Evolutionary conservation across 257 asterid species (phyloP).

Genomic region (Leptodermis oblonga): DNA sequence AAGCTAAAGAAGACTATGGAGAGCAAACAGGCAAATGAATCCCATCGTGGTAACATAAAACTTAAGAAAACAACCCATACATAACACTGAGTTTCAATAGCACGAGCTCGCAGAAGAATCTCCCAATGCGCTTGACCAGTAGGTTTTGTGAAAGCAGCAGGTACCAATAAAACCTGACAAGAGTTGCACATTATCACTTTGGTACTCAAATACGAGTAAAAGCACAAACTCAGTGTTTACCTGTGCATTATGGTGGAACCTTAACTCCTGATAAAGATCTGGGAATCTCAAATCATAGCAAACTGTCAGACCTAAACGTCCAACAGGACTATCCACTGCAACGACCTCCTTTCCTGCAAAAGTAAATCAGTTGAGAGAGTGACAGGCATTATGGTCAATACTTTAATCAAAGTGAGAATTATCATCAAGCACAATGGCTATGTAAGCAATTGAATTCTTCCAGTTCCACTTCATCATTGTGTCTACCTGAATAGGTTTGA

Average conservation of each 20-base stretch:
- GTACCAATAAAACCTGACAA: conserved; percentile 67
- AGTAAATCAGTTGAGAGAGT: neutral
- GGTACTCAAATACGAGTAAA: neutral
- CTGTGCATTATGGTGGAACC: conserved; percentile 74
- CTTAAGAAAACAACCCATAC: conserved; percentile 34
- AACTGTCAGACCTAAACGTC: conserved; percentile 77
- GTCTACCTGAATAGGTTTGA: neutral
- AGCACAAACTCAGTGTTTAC: conserved; percentile 13
- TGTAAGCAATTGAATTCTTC: neutral
- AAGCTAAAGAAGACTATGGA: neutral
- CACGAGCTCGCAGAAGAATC: conserved; percentile 89
- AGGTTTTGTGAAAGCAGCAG: conserved; percentile 81
- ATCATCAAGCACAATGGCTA: neutral
- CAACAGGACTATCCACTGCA: conserved; percentile 73
- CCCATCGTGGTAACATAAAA: neutral
- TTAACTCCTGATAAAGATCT: conserved; percentile 81
- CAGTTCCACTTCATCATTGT: neutral
- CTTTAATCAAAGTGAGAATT: neutral
- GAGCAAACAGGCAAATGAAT: neutral
- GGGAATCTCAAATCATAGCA: conserved; percentile 96
- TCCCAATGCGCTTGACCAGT: conserved; percentile 98
- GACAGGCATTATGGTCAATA: neutral
- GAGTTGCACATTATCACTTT: neutral
- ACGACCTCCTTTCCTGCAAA: conserved; percentile 59
- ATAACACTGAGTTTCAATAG: conserved; percentile 92